Evolutionary conservation across 805 yeast species (phyloP), one percentile per base, ranked within the genome.

Genomic region (Teunomyces gatunensis): DNA sequence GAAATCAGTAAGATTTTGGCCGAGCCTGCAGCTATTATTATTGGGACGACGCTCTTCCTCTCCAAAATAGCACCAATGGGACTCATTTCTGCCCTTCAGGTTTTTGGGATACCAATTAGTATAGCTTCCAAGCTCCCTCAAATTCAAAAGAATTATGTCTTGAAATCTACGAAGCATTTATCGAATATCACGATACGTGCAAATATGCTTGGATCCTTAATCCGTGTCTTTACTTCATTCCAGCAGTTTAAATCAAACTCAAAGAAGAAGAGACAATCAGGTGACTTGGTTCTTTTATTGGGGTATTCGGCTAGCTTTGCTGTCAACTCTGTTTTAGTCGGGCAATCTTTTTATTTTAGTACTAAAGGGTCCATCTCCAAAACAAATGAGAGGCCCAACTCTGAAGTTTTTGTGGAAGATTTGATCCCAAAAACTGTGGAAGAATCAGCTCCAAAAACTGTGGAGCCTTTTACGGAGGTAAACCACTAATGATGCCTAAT

Each of bases 101-200:
- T 71, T 12, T 54, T 65, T 47, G 67, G 58, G 40, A 72, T 73
- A 43, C 78, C 78, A 5, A 49, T 73, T 11, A 60, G 68, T 6
- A 61, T 72, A 9, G 54, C 62, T 9, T 64, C 75, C 12, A 73
- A 69, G 51, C 45, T 71, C 25, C 75, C 76, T 6, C 78, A 73
- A 47, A 72, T 73, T 47, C 56, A 51, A 39, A 61, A 61, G 25
- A 73, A 73, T 49, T 54, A 61, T 20, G 56, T 51, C 18, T 61
- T 72, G 51, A 58, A 61, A 39, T 67, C 75, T 2, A 68, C 77
- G 1, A 54, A 54, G 13, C 75, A 69, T 50, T 66, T 73, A 39
- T 64, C 73, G 9, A 62, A 56, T 23, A 56, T 70, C 39, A 72
- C 75, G n/a, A 61, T 72, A 29, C 60, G 67, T 23, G 78, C 77